These are phyloP conservation scores for Tinospora cordifolia DNA, from an alignment of 164 flowering plant genomes.

Conservation along the genomic window DNA sequence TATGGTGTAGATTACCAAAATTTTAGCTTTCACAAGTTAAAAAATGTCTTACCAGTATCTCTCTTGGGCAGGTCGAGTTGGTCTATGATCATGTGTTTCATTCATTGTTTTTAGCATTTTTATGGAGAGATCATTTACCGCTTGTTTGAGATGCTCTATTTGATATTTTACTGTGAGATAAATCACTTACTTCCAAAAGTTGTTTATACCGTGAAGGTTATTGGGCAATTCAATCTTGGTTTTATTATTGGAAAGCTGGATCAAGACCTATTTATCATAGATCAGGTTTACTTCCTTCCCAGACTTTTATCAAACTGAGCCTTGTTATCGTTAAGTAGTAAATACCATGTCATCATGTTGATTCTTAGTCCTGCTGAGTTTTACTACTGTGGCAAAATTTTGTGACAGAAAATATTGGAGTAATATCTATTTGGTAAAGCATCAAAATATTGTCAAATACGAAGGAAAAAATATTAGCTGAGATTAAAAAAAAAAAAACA, in stretches of 20 bases:
- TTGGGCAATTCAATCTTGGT: slow-evolving; percentile 98
- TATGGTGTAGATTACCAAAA: neutral
- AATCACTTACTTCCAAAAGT: slow-evolving; percentile 5
- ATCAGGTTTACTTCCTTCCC: slow-evolving; percentile 53
- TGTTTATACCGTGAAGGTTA: slow-evolving; percentile 41
- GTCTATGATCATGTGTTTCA: neutral
- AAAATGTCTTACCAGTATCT: neutral
- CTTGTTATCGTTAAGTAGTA: too few relatives aligned
- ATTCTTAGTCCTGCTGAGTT: neutral
- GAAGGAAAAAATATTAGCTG: neutral
- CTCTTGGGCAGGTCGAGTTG: neutral
- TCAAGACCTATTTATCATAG: slow-evolving; percentile 81
- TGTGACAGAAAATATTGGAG: neutral
- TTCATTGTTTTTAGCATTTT: neutral
- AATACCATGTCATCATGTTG: neutral
- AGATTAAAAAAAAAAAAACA: neutral
- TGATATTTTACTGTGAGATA: neutral
- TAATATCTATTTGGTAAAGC: neutral
- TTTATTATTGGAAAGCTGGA: slow-evolving; percentile 87
- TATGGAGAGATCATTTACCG: neutral
- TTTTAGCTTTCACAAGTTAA: neutral
- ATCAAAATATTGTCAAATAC: neutral
- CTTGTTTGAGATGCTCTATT: neutral
- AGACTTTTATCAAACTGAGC: neutral
- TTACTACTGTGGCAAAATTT: too few relatives aligned